Base-by-base conservation (phyloP, 805 yeast genomes). In the Limtongozyma cylindracea region DNA sequence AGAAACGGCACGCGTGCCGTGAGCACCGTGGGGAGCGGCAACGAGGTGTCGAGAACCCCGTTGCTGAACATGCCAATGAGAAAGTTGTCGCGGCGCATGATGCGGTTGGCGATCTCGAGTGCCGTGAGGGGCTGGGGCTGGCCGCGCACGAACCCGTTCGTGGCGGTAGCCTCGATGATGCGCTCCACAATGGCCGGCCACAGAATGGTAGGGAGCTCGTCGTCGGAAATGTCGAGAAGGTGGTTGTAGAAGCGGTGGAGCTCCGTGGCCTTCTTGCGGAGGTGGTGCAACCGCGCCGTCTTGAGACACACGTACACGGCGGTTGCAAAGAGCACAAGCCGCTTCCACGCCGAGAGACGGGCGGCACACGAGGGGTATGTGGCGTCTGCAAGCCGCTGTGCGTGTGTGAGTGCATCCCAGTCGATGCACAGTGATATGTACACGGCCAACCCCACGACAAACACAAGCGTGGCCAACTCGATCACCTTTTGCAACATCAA, bases 41-140 rank as follows among this genome's bases (percentile, higher is more conserved):
- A 38, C 0, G 72, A 54, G 12, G 76, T 46, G 34, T 73, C 72
- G 19, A 84, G 44, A 1, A 84, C 48, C 26, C 73, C 64, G 31
- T 68, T 74, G 43, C 78, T 82, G 34, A 76, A 67, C 31, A 88
- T 45, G 1, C 95, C 94, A 37, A 88, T 78, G 55, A 80, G 56
- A 41, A 82, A 88, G 38, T 88, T 88, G 28, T 88, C 98, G 31
- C 69, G 76, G 27, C 99, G 54, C 98, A 88, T 82, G 25, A 88
- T 73, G 26, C 98, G 53, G 38, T 88, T 91, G 9, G 95, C 96
- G 23, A 88, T 76, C 34, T 72, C 88, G 41, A 82, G 94, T 4
- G 96, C 92, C 35, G 76, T 84, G 23, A 88, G 54, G 8, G 41
- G 34, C 8, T 31, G 23, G 8, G 31, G 28, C 17, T 31, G 32